Conservation (phyloP, 176 grass and related monocot species). For the Guadua angustifolia region DNA sequence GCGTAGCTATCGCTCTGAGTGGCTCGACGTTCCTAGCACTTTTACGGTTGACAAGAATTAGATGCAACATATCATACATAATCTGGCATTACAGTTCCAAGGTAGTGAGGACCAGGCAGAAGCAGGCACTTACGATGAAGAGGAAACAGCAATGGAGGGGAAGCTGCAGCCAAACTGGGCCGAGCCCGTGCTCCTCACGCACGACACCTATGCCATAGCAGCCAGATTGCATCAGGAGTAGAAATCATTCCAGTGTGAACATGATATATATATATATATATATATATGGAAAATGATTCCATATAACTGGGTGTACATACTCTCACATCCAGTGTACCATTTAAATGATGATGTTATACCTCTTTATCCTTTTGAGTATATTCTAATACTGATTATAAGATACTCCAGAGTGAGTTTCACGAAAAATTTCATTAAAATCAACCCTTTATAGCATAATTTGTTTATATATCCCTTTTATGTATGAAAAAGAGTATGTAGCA, state of each 20-base stretch:
- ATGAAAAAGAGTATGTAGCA: too few species aligned
- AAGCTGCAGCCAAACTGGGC: conserved; percentile 36
- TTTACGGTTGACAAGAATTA: conserved; percentile 27
- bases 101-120: not conserved
- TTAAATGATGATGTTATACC: too few species aligned
- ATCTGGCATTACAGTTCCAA: not conserved
- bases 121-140: conserved; percentile 39
- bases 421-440: too few species aligned
- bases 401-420: too few species aligned
- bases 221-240: not conserved
- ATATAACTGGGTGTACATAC: too few species aligned
- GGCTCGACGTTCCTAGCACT: conserved; percentile 65
- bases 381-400: too few species aligned
- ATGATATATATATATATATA: not conserved
- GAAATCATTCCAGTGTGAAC: not conserved
- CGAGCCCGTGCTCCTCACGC: conserved; percentile 31
- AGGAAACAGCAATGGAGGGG: conserved; percentile 31
- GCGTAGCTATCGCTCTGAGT: conserved; percentile 70
- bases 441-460: too few species aligned
- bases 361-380: too few species aligned
- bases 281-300: too few species aligned
- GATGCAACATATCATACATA: not conserved
- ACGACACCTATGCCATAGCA: conserved; percentile 39
- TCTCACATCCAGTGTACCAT: too few species aligned
- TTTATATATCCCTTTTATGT: too few species aligned